Conservation (phyloP, 1,139 yeast genomes). For the Yamadazyma friedrichii region DNA sequence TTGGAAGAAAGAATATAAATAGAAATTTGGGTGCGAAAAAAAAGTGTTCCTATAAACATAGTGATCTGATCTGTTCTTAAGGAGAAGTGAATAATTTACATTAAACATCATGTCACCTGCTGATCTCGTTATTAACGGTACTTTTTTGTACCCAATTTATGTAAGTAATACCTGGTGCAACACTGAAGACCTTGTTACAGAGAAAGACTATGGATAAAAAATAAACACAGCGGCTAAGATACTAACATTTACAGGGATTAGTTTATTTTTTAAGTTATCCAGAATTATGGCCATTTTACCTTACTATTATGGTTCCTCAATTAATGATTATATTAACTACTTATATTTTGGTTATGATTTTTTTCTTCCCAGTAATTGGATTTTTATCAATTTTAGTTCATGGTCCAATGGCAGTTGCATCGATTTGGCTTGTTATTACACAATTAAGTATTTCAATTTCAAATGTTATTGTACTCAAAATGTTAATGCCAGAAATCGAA, state of each 20-base stretch:
- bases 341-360: slow-evolving; percentile 36
- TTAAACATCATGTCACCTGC: background rate
- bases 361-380: slow-evolving; percentile 50
- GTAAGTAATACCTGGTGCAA: slow-evolving; percentile 10
- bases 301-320: slow-evolving; percentile 51
- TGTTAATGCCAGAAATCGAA: slow-evolving; percentile 60
- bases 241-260: slow-evolving; percentile 32
- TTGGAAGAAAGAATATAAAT: too few species aligned
- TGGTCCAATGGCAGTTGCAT: slow-evolving; percentile 54
- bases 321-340: slow-evolving; percentile 42
- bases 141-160: slow-evolving; percentile 15
- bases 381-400: slow-evolving; percentile 45
- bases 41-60: too few species aligned
- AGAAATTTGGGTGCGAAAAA: background rate
- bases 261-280: slow-evolving; percentile 44
- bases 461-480: slow-evolving; percentile 44
- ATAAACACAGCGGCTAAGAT: background rate
- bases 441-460: slow-evolving; percentile 55
- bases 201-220: background rate
- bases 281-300: slow-evolving; percentile 51
- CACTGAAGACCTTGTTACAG: background rate
- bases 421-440: slow-evolving; percentile 53
- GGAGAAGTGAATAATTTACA: background rate
- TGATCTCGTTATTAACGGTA: background rate
- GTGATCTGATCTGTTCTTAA: background rate